Evolutionary conservation across 1,284 basidiomycete species (phyloP), one percentile per base, ranked within the genome.

Genomic region (Salmacisia buchloeana): DNA sequence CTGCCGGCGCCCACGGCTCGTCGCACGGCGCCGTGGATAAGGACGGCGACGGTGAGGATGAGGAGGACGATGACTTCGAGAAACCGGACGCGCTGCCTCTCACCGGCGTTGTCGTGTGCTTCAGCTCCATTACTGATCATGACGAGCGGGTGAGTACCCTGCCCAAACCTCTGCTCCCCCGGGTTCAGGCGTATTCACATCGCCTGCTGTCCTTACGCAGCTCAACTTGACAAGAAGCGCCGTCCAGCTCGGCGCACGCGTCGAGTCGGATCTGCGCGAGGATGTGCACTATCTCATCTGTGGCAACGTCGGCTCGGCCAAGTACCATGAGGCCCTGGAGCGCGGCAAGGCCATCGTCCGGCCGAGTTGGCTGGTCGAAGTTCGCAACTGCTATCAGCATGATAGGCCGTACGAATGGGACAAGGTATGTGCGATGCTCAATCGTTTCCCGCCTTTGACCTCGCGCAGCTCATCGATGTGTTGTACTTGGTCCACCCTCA

Each of bases 221-320:
- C 83, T 84, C 1, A 83, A 84, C 2, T 66, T 92, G 34, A 88
- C 89, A 73, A 87, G 87, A 64, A 84, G 87, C 72, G 90, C 88
- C 1, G 78, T 86, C 31, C 87, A 89, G 73, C 85, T 92, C 7
- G 91, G 90, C 15, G 90, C 89, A 15, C 81, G 82, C 29, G 83
- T 85, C 46, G 82, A 85, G 9, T 84, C 81, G 23, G 86, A 88
- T 62, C 86, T 92, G 61, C 91, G 89, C 0, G 88, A 90, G 76
- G 84, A 83, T 59, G 88, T 90, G 31, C 92, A 90, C 0, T 90
- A 92, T 80, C 83, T 92, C 38, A 82, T 92, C 52, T 88, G 90
- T 0, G 82, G 81, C 31, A 81, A 81, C 18, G 86, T 88, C 66
- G 88, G 88, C 5, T 86, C 89, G 27, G 84, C 86, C n/a, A 92